These are phyloP conservation scores for Selaginella moellendorffii DNA, from an alignment of 75 land plant genomes.

Conservation along the genomic window DNA sequence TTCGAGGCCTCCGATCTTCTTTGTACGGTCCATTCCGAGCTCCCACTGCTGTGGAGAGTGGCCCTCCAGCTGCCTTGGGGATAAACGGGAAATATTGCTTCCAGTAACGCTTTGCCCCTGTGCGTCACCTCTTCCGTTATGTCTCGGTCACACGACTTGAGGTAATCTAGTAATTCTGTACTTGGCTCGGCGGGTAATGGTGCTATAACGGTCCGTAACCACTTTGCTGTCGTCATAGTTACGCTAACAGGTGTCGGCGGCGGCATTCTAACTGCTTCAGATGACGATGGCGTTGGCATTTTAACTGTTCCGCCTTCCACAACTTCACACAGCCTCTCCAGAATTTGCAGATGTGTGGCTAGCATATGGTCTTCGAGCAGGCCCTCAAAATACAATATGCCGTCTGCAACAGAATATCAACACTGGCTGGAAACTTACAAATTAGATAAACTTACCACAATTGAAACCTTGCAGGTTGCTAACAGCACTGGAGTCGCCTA, in stretches of 20 bases:
- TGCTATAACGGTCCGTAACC: slow-evolving; percentile 1
- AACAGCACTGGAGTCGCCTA: not conserved
- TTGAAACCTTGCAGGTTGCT: not conserved
- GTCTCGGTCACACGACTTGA: slow-evolving; percentile 1
- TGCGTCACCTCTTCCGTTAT: not conserved
- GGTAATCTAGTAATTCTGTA: not conserved
- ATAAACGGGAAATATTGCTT: slow-evolving; percentile 1
- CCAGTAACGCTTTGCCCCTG: not conserved
- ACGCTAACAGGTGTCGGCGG: slow-evolving; percentile 4
- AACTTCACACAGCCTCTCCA: not conserved
- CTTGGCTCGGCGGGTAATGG: not conserved
- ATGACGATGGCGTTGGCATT: no score
- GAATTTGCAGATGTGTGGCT: not conserved
- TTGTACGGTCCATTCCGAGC: not conserved
- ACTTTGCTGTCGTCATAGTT: slow-evolving; percentile 4
- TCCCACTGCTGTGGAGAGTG: not conserved
- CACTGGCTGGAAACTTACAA: no score
- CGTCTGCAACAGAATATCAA: not conserved
- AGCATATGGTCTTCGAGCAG: slow-evolving; percentile 1
- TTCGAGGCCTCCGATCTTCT: not conserved
- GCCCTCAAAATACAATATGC: slow-evolving; percentile 2
- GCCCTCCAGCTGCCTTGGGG: no score
- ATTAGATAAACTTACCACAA: no score
- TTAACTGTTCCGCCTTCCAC: not conserved
- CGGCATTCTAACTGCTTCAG: not conserved